Evolutionary conservation across 2,329 filamentous ascomycete species (phyloP), one percentile per base, ranked within the genome.

Genomic region (Fusarium aywerte): DNA sequence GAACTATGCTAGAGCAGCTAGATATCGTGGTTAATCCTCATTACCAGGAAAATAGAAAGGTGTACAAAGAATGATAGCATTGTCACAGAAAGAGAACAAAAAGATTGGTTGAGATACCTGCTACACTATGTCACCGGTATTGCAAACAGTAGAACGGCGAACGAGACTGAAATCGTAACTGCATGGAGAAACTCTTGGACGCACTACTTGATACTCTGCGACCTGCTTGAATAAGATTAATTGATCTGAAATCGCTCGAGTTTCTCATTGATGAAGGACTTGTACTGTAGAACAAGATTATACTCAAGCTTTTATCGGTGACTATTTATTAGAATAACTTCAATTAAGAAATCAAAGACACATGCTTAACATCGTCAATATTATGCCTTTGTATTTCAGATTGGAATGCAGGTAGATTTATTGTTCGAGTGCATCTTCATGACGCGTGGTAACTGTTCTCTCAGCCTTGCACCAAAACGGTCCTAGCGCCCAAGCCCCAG

Each of bases 381-480:
- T 35, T 35, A 10, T 27, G 11, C 15, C 36, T 39, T 39, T 39
- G 36, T 21, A 12, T 23, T 15, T 4, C 32, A 35, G n/a, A 35
- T 16, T 33, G 23, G 21, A 49, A 49, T 49, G 32, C 13, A 47
- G 23, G 27, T 27, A 10, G 7, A n/a, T n/a, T n/a, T 43, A 12
- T 15, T 49, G 21, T 38, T 32, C 33, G 32, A 11, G 21, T 27
- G n/a, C 29, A 36, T 43, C 44, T 40, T 54, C 60, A 61, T 61
- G 39, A 68, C 65, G 65, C 56, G 69, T 69, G 62, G 58, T 56
- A 42, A 66, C 61, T 59, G 55, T 55, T 65, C 54, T 58, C 62
- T 74, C 75, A 77, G 75, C 73, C 76, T 76, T 77, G 76, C 64
- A 50, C 59, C 77, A 68, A 69, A 77, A 75, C 52, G 25, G 77